Evolutionary conservation across 164 flowering plant species (phyloP).

Genomic region (Stephania yunnanensis): DNA sequence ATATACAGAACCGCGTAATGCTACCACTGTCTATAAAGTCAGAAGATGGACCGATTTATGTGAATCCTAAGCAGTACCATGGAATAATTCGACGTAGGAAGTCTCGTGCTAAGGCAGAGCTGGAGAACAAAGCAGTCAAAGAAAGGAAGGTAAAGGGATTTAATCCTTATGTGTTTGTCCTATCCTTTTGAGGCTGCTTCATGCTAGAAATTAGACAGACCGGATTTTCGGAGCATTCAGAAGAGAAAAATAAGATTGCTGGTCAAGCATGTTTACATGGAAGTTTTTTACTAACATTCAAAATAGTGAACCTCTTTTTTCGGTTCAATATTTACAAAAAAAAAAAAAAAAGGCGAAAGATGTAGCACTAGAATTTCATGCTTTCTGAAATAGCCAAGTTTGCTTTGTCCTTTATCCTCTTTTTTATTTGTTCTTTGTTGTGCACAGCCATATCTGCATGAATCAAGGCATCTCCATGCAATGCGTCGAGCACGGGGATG

Average conservation of each 20-base stretch:
- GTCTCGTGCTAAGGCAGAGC: constrained; percentile 72
- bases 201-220: not conserved
- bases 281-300: not conserved
- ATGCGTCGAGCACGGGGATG: constrained; percentile 82
- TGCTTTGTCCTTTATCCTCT: not conserved
- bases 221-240: not conserved
- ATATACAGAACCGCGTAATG: constrained; percentile 56
- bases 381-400: not conserved
- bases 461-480: constrained; percentile 91
- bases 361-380: not conserved
- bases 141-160: constrained; percentile 50
- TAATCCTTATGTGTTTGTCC: not conserved
- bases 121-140: constrained; percentile 40
- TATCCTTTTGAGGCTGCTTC: not conserved
- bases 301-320: not conserved
- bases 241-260: too few relatives aligned
- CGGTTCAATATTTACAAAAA: not conserved
- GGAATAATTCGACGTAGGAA: constrained; percentile 77
- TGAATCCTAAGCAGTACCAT: constrained; percentile 86
- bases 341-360: not conserved
- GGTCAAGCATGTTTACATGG: not conserved
- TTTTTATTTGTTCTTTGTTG: not conserved
- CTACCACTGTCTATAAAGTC: constrained; percentile 52
- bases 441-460: constrained; percentile 74
- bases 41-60: constrained; percentile 71